Percentiles rank a stretch among this genome's conserved stretches.
phyloP scores from a whole-genome alignment of 163 green algal genomes.

The Smithsoniella earleae region DNA sequence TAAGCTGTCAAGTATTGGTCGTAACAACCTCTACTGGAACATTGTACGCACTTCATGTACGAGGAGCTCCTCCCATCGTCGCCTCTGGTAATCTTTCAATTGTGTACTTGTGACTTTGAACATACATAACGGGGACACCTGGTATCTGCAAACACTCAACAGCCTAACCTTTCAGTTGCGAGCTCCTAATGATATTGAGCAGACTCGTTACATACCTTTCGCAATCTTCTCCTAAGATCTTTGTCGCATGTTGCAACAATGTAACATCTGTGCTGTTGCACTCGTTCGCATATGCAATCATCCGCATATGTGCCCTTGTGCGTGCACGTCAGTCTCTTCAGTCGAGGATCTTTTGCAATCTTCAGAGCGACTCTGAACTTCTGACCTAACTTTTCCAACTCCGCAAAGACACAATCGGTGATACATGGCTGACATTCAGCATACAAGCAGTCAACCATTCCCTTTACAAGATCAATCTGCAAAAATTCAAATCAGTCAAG shows the following conservation, averaged over 20 bases:
- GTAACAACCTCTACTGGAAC: no score
- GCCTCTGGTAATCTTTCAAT: slow-evolving; percentile 95
- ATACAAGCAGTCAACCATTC: slow-evolving; percentile 99
- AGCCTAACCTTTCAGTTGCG: no score
- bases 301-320: slow-evolving; percentile 98
- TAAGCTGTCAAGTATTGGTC: no score
- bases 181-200: background rate
- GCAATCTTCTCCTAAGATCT: slow-evolving; percentile 83
- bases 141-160: slow-evolving; percentile 68
- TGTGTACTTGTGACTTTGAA: slow-evolving; percentile 81
- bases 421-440: slow-evolving; percentile 94
- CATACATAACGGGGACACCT: slow-evolving; percentile 98
- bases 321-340: slow-evolving; percentile 86
- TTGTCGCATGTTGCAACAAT: slow-evolving; percentile 97
- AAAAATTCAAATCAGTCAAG: no score
- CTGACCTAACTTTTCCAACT: slow-evolving; percentile 96
- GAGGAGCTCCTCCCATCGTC: slow-evolving; percentile 79
- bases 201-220: slow-evolving; percentile 66
- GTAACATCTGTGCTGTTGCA: slow-evolving; percentile 95
- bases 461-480: slow-evolving; percentile 87
- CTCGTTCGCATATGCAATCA: slow-evolving; percentile 94
- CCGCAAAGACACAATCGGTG: slow-evolving; percentile 95
- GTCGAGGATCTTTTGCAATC: slow-evolving; percentile 85
- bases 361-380: slow-evolving; percentile 97
- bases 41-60: slow-evolving; percentile 35